Percentiles rank a stretch among this genome's conserved stretches.
Conservation (phyloP, 2,329 filamentous ascomycete genomes). For the Phialophora expanda region DNA sequence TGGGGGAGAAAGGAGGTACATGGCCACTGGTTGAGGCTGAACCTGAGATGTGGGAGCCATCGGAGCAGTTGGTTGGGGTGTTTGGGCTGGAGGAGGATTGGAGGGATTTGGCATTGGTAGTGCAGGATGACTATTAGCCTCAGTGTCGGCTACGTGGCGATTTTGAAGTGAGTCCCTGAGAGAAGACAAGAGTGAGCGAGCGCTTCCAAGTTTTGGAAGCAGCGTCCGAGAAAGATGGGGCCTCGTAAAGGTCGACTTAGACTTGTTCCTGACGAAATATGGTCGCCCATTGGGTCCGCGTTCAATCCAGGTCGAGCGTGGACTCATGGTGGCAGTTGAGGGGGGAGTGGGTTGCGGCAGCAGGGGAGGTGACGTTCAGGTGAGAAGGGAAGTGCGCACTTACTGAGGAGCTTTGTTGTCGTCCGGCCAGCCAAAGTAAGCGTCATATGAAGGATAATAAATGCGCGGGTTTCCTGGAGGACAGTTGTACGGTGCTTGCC, state of each 20-base stretch:
- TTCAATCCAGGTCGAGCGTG: slow-evolving; percentile 34
- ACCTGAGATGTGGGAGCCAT: slow-evolving; percentile 29
- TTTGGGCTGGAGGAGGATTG: slow-evolving; percentile 10
- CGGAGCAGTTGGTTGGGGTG: slow-evolving; percentile 19
- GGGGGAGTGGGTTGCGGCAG: slow-evolving; percentile 9
- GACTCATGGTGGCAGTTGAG: slow-evolving; percentile 19
- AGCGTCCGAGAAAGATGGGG: slow-evolving; percentile 20
- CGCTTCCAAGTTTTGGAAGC: slow-evolving; percentile 18
- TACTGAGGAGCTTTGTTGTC: slow-evolving; percentile 21
- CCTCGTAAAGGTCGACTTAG: slow-evolving; percentile 18
- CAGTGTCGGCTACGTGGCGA: slow-evolving; percentile 15
- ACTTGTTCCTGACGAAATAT: slow-evolving; percentile 36
- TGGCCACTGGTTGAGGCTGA: slow-evolving; percentile 29
- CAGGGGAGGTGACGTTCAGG: slow-evolving; percentile 4
- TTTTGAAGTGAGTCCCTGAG: slow-evolving; percentile 30
- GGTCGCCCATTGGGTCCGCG: slow-evolving; percentile 33
- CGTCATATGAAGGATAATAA: slow-evolving; percentile 34
- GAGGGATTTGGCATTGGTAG: slow-evolving; percentile 23
- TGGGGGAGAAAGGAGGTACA: slow-evolving; percentile 26
- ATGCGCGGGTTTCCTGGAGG: slow-evolving; percentile 22
- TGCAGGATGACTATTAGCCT: slow-evolving; percentile 3
- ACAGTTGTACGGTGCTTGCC: slow-evolving; percentile 25
- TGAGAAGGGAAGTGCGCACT: slow-evolving; percentile 23
- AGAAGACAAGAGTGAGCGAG: slow-evolving; percentile 34
- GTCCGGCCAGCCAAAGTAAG: slow-evolving; percentile 29